Conservation (phyloP, 1,284 basidiomycete genomes). For the Polyporus tsugae region DNA sequence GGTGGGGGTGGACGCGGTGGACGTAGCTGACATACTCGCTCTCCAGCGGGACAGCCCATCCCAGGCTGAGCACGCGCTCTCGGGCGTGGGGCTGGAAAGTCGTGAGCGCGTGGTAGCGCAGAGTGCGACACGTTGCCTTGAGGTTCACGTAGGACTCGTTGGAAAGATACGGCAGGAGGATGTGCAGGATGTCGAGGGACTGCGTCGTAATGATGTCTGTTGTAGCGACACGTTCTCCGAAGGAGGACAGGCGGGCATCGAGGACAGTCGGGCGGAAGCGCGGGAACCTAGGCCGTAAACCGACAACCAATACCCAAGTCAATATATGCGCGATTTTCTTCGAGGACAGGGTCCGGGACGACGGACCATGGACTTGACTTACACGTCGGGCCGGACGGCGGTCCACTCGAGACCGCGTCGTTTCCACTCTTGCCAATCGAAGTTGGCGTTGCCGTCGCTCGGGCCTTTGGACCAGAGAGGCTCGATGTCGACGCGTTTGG, state of each 20-base stretch:
- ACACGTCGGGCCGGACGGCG: constrained; percentile 36
- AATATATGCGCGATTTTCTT: constrained; percentile 1
- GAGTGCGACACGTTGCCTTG: constrained; percentile 37
- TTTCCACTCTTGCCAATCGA: constrained; percentile 34
- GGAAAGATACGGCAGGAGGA: constrained; percentile 36
- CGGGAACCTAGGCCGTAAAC: constrained; percentile 37
- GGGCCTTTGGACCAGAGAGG: constrained; percentile 32
- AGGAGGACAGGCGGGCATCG: constrained; percentile 20
- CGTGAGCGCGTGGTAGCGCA: constrained; percentile 39
- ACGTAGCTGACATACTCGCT: constrained; percentile 27
- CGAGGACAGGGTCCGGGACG: not conserved
- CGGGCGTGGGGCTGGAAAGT: constrained; percentile 39
- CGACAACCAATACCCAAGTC: not conserved
- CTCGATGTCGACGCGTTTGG: constrained; percentile 34
- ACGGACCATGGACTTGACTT: constrained; percentile 11
- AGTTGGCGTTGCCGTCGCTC: constrained; percentile 25
- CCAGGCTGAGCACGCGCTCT: constrained; percentile 34
- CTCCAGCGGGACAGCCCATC: constrained; percentile 37
- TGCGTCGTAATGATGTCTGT: constrained; percentile 34
- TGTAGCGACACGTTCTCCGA: constrained; percentile 2
- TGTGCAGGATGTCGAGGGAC: constrained; percentile 36
- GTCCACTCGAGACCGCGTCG: constrained; percentile 31
- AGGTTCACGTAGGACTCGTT: constrained; percentile 34
- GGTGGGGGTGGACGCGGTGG: not conserved
- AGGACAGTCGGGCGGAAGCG: constrained; percentile 31